Percentiles rank a stretch among this genome's conserved stretches.
phyloP scores from a whole-genome alignment of 805 yeast genomes.

The Clavispora phyllophila region DNA sequence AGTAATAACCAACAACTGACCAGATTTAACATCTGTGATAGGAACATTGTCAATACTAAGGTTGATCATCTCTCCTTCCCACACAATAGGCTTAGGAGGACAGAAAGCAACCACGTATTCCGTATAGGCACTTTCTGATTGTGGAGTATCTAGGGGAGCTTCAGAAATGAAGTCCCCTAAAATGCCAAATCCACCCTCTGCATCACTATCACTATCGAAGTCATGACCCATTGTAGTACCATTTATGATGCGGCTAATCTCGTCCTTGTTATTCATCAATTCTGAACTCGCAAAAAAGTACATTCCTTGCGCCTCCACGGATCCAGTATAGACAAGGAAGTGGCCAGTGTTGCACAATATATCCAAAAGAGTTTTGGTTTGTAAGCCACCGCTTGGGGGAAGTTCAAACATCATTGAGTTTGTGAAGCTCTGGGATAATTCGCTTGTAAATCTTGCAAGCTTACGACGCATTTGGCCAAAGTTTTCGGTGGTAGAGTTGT shows the following conservation, averaged over 20 bases:
- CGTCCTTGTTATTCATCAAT: slow-evolving; percentile 37
- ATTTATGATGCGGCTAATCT: slow-evolving; percentile 33
- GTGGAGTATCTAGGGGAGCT: slow-evolving; percentile 19
- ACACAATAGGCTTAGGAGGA: slow-evolving; percentile 78
- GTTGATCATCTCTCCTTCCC: slow-evolving; percentile 79
- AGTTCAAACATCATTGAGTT: slow-evolving; percentile 64
- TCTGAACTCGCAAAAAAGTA: slow-evolving; percentile 75
- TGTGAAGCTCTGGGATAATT: slow-evolving; percentile 63
- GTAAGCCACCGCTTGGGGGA: slow-evolving; percentile 36
- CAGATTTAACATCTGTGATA: slow-evolving; percentile 55
- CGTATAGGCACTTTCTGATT: slow-evolving; percentile 2
- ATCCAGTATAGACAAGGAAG: slow-evolving; percentile 69
- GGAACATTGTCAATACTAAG: slow-evolving; percentile 45
- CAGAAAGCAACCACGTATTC: slow-evolving; percentile 63
- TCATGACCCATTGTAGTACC: slow-evolving; percentile 38
- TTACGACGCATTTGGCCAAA: slow-evolving; percentile 77
- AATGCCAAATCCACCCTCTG: background rate
- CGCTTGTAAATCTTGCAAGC: slow-evolving; percentile 68
- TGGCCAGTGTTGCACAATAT: slow-evolving; percentile 63
- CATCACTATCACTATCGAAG: slow-evolving; percentile 12
- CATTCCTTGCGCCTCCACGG: slow-evolving; percentile 67
- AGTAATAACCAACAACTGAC: slow-evolving; percentile 61
- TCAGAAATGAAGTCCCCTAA: slow-evolving; percentile 21
- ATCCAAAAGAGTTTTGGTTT: slow-evolving; percentile 48
- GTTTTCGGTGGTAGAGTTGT: slow-evolving; percentile 60